Conservation (phyloP, 2,329 filamentous ascomycete species). For the Cladosporium sp. region DNA sequence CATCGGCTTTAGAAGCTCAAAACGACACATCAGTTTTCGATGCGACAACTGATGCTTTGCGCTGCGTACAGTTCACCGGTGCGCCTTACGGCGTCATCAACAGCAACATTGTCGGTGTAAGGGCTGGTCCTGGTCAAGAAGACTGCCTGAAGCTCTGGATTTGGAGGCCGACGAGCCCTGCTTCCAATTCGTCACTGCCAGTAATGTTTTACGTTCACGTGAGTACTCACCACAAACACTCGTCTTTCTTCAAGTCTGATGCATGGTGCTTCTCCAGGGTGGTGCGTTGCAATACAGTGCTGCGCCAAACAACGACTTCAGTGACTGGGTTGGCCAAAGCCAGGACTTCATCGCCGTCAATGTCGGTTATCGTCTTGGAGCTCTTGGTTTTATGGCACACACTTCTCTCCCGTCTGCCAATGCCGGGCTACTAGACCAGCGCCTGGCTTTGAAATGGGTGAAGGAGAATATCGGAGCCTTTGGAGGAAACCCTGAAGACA, state of each 20-base stretch:
- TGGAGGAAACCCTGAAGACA: conserved; percentile 29
- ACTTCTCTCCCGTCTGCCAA: conserved; percentile 43
- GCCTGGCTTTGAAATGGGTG: conserved; percentile 41
- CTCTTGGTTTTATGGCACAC: conserved; percentile 63
- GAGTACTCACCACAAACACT: background rate
- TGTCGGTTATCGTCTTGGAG: conserved; percentile 60
- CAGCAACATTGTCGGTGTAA: conserved; percentile 10
- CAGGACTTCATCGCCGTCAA: conserved; percentile 48
- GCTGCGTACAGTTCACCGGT: conserved; percentile 15
- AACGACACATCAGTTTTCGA: conserved; percentile 2
- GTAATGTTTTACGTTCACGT: conserved; percentile 34
- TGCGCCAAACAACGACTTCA: conserved; percentile 11
- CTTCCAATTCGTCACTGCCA: conserved; percentile 32
- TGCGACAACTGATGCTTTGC: conserved; percentile 10
- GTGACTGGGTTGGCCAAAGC: conserved; percentile 10
- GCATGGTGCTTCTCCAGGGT: background rate
- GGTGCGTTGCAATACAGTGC: conserved; percentile 10
- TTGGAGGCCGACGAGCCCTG: conserved; percentile 37
- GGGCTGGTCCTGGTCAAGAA: conserved; percentile 14
- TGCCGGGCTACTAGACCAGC: conserved; percentile 36
- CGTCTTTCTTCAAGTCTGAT: background rate
- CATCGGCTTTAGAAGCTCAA: background rate
- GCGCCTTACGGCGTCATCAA: conserved; percentile 6
- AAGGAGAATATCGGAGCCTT: conserved; percentile 36
- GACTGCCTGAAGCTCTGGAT: conserved; percentile 45